Conservation (phyloP, 1,139 yeast genomes). For the Yamadazyma blattariae region DNA sequence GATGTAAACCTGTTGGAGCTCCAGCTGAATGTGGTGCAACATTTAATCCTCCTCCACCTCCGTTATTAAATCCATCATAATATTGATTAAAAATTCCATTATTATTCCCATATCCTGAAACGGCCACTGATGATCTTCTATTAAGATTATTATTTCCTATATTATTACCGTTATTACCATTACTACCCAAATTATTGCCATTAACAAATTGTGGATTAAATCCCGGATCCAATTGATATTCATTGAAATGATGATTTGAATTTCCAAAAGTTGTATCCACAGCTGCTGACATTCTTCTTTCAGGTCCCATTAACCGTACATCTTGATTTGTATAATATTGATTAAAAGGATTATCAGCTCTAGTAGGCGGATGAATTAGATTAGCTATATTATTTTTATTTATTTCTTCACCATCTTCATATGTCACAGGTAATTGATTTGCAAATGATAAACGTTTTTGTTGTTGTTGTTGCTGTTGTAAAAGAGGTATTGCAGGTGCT, state of each 20-base stretch:
- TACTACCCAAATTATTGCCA: slow-evolving; percentile 6
- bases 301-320: slow-evolving; percentile 23
- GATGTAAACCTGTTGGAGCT: not conserved
- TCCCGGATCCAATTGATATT: slow-evolving; percentile 9
- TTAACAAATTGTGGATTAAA: slow-evolving; percentile 10
- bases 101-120: slow-evolving; percentile 13
- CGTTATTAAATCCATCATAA: not conserved
- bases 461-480: slow-evolving; percentile 20
- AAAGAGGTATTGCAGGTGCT: slow-evolving; percentile 20
- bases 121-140: slow-evolving; percentile 42
- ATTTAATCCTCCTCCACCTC: not conserved
- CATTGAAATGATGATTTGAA: slow-evolving; percentile 1
- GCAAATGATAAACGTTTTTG: slow-evolving; percentile 40
- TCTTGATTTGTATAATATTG: slow-evolving; percentile 44
- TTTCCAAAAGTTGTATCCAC: slow-evolving; percentile 21
- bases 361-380: slow-evolving; percentile 43
- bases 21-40: not conserved
- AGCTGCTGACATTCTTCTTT: slow-evolving; percentile 46
- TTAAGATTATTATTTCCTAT: slow-evolving; percentile 7
- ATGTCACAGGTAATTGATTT: slow-evolving; percentile 51
- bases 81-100: not conserved
- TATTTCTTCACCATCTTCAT: slow-evolving; percentile 37
- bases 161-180: slow-evolving; percentile 4
- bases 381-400: slow-evolving; percentile 21
- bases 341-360: slow-evolving; percentile 48